Evolutionary conservation across 352 stramenopile genomes (phyloP), one percentile per base, ranked within the genome.

Genomic region (Pythium phragmiticola): DNA sequence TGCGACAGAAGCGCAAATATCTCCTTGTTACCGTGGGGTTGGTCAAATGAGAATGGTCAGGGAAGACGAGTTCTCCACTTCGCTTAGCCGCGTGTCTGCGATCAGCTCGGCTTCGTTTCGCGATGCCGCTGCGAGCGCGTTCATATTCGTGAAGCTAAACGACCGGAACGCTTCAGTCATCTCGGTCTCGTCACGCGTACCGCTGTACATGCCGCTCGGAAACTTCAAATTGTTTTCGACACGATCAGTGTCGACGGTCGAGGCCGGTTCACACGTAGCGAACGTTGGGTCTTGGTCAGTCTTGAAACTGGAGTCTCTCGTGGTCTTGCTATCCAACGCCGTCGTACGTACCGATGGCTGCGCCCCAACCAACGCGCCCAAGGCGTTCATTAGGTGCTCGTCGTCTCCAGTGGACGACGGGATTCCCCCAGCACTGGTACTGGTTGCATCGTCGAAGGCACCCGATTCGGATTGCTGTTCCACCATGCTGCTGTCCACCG

Each of bases 121-220:
- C 1, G 84, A 92, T 26, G 87, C 84, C 7, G 87, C 83, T 11
- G 79, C 83, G 17, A 95, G 70, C 17, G 87, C 87, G 21, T 87
- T 92, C 82, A 92, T 94, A 70, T 95, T 95, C 34, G 83, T 95
- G 60, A 88, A 92, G 69, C 83, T 92, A 57, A 95, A 94, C 23
- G 75, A 88, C 28, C 75, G 80, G 63, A 95, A 95, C 2, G 72
- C 75, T 63, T 90, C 78, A 4, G 68, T 70, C 16, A 83, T 60
- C 42, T 60, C 75, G 7, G 66, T 56, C 17, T 88, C 75, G 16
- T 79, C 73, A 0, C 46, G 56, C 17, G 55, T 21, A 5, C 63
- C 76, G 47, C 74, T 75, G 63, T 89, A 88, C 82, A 88, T 89
- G 16, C 77, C 82, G 66, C 80, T 88, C 30, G 82, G 80, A 30